Evolutionary conservation across 2,329 filamentous ascomycete genomes (phyloP).

Genomic region (Ophiostoma sp.): DNA sequence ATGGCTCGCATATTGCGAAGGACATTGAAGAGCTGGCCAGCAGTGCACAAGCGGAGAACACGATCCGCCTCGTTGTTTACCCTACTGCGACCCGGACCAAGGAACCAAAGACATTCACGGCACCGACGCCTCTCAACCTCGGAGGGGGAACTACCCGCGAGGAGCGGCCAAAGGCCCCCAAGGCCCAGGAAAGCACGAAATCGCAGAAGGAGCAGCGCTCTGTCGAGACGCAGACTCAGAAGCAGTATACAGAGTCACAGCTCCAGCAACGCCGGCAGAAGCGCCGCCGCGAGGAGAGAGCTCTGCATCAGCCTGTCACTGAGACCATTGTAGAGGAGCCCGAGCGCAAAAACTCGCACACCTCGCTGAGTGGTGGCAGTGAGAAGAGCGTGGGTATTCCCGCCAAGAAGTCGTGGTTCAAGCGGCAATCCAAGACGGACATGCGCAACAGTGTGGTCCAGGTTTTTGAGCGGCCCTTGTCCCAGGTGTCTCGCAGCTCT

Average conservation of each 20-base stretch:
- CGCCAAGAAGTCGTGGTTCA: slow-evolving; percentile 26
- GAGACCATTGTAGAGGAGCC: slow-evolving; percentile 26
- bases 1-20: slow-evolving; percentile 24
- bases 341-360: slow-evolving; percentile 5
- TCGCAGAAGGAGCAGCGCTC: not conserved
- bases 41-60: slow-evolving; percentile 24
- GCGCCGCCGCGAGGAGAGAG: not conserved
- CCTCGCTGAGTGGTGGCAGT: slow-evolving; percentile 16
- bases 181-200: not conserved
- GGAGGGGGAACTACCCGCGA: slow-evolving; percentile 17
- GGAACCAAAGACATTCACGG: not conserved
- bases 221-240: not conserved
- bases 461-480: not conserved
- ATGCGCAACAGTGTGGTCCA: slow-evolving; percentile 23
- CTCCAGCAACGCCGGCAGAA: not conserved
- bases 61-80: slow-evolving; percentile 27
- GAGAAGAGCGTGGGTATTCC: slow-evolving; percentile 13
- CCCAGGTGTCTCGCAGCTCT: slow-evolving; percentile 15
- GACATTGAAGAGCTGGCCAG: slow-evolving; percentile 22
- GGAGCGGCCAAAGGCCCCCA: not conserved
- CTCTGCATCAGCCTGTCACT: not conserved
- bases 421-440: slow-evolving; percentile 27
- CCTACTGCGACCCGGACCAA: slow-evolving; percentile 20
- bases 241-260: not conserved
- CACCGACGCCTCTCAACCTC: slow-evolving; percentile 19